Base-by-base conservation (phyloP, 2,329 filamentous ascomycete genomes). In the Paecilomyces sp. region DNA sequence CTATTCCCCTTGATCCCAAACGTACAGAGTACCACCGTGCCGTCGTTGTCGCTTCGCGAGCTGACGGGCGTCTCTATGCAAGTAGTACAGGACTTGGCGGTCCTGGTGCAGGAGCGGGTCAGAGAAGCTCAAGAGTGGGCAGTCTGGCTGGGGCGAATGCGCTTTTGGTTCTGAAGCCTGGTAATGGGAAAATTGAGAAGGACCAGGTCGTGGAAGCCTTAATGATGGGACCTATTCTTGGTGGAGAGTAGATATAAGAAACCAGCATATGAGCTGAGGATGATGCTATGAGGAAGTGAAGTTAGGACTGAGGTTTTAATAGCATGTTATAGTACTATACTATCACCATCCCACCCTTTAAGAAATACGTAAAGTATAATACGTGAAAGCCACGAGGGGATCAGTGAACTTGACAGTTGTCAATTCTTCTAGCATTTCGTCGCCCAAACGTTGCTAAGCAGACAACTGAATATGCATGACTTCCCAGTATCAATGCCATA, bases 1-100 rank as follows among this genome's bases (percentile, higher is more conserved):
- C 91, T 54, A 85, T 97, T 57, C 76, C 79, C 0, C 82, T 90
- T 58, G 94, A 99, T 74, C 82, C 81, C n/a, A 79, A 83, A 57
- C 81, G 94, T 59, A 87, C 88, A 0, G 94, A 99, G 72, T 99
- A 95, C 74, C 93, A 97, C 72, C 88, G 94, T n/a, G 92, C 87
- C 0, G 77, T 91, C 1, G 86, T 96, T 2, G 81, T 80, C 0
- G 85, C 86, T 1, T 82, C 81, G 0, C 80, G 76, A 11, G 70
- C 65, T 0, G 87, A 92, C 67, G 92, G 92, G 0, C 67, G 78
- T 8, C 74, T 97, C 55, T 80, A 84, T 61, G 94, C 92, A 0
- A 84, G 79, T 31, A 96, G 91, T 69, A 99, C 94, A 0, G 94
- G 94, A 5, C 87, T 88, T 2, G 69, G 68, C 24, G 74, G 64